Evolutionary conservation across 2,329 filamentous ascomycete species (phyloP).

Genomic region (Aureobasidium mangrovei): DNA sequence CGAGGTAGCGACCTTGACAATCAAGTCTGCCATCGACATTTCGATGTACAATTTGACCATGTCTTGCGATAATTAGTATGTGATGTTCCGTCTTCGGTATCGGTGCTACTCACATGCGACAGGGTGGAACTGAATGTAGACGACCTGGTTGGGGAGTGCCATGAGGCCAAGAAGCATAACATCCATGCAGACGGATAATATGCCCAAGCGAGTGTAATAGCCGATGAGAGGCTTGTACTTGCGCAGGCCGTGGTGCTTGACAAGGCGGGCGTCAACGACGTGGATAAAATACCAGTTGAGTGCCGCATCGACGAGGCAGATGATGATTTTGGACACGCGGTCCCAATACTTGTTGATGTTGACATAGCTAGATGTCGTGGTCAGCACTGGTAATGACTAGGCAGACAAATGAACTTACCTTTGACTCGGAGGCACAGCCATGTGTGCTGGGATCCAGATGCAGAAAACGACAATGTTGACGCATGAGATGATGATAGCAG

Average conservation of each 20-base stretch:
- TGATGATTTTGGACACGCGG: conserved; percentile 30
- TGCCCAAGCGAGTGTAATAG: conserved; percentile 44
- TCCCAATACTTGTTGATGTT: conserved; percentile 33
- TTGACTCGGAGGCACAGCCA: conserved; percentile 23
- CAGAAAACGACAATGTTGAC: conserved; percentile 22
- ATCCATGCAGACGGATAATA: conserved; percentile 44
- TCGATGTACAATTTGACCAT: conserved; percentile 44
- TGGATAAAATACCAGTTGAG: conserved; percentile 35
- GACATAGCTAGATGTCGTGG: conserved; percentile 19
- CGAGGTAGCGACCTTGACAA: conserved; percentile 32
- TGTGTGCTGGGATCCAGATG: conserved; percentile 34
- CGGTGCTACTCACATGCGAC: not conserved
- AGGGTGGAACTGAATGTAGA: conserved; percentile 43
- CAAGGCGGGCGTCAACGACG: conserved; percentile 39
- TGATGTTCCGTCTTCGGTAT: not conserved
- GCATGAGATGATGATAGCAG: conserved; percentile 31
- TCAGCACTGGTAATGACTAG: no score
- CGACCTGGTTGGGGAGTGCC: conserved; percentile 13
- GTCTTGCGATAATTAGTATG: conserved; percentile 30
- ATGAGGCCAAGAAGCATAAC: conserved; percentile 16
- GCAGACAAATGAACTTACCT: not conserved
- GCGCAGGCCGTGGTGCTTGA: conserved; percentile 38
- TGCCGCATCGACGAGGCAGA: conserved; percentile 28
- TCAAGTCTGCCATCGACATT: conserved; percentile 45
- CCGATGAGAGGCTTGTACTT: conserved; percentile 44